Conservation (phyloP, 1,284 basidiomycete genomes). For the Macrocystidia cucumis region DNA sequence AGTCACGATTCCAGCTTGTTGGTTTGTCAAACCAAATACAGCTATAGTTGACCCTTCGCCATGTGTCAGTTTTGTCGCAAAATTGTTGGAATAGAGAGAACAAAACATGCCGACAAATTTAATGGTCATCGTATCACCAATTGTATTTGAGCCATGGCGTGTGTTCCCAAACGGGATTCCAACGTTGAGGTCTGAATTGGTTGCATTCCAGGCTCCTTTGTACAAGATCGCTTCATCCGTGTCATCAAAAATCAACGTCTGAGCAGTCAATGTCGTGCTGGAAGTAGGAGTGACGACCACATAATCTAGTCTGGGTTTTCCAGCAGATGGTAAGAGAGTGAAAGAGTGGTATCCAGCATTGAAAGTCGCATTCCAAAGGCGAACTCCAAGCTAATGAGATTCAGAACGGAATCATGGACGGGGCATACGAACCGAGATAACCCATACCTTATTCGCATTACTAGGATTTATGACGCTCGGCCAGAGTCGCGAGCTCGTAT, state of each 20-base stretch:
- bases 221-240: conserved; percentile 12
- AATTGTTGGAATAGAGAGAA: not conserved
- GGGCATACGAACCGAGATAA: not conserved
- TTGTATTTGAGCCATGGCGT: conserved; percentile 9
- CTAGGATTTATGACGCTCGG: conserved; percentile 3
- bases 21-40: conserved; percentile 15
- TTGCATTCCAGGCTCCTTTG: conserved; percentile 10
- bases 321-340: conserved; percentile 11
- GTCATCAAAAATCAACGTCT: conserved; percentile 14
- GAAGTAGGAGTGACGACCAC: conserved; percentile 11
- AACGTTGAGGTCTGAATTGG: conserved; percentile 7
- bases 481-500: conserved; percentile 9
- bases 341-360: conserved; percentile 9
- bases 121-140: conserved; percentile 12
- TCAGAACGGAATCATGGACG: not conserved
- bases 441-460: conserved; percentile 9
- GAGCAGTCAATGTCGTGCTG: conserved; percentile 5
- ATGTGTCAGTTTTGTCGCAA: not conserved
- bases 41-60: conserved; percentile 14
- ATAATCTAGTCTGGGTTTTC: conserved; percentile 14
- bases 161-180: conserved; percentile 14
- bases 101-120: conserved; percentile 13
- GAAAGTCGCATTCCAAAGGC: conserved; percentile 12
- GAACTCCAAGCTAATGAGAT: conserved; percentile 5
- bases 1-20: conserved; percentile 13